These are phyloP conservation scores for Leccinellum rugosiceps DNA, from an alignment of 768 basidiomycete genomes.

Conservation along the genomic window DNA sequence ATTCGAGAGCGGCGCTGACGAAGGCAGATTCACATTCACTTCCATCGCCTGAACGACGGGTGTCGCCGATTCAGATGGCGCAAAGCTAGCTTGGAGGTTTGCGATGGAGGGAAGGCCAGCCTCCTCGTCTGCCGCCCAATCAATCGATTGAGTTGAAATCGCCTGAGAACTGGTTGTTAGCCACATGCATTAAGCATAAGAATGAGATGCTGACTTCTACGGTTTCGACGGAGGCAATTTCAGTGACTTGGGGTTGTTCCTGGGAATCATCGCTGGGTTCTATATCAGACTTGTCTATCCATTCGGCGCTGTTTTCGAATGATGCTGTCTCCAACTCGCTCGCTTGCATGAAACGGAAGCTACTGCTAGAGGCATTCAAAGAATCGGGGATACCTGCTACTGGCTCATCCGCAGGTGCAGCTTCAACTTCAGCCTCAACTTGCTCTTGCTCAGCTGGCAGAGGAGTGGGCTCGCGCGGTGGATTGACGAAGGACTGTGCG, in stretches of 20 bases:
- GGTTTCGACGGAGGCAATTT: slow-evolving; percentile 12
- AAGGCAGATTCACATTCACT: slow-evolving; percentile 31
- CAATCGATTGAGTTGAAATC: slow-evolving; percentile 42
- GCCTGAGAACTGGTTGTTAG: slow-evolving; percentile 12
- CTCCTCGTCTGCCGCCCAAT: slow-evolving; percentile 86
- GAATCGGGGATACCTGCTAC: slow-evolving; percentile 42
- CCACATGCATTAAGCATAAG: background rate
- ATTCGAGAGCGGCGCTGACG: slow-evolving; percentile 16
- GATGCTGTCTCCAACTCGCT: slow-evolving; percentile 65
- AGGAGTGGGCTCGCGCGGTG: slow-evolving; percentile 34
- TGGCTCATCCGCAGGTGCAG: slow-evolving; percentile 22
- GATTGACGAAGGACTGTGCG: slow-evolving; percentile 49
- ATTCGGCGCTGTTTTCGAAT: slow-evolving; percentile 54
- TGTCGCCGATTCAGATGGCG: slow-evolving; percentile 68
- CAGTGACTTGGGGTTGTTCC: slow-evolving; percentile 14
- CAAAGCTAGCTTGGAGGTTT: slow-evolving; percentile 72
- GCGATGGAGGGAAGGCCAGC: slow-evolving; percentile 75
- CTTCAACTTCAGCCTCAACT: slow-evolving; percentile 33
- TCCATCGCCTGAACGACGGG: slow-evolving; percentile 42
- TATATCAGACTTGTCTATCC: slow-evolving; percentile 50
- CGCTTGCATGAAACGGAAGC: slow-evolving; percentile 79
- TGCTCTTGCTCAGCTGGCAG: slow-evolving; percentile 34
- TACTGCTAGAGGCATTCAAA: slow-evolving; percentile 45
- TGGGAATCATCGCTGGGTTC: slow-evolving; percentile 15
- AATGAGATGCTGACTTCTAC: slow-evolving; percentile 32